These are phyloP conservation scores for Melaleuca alternifolia DNA, from an alignment of 345 rosid genomes.

Conservation along the genomic window DNA sequence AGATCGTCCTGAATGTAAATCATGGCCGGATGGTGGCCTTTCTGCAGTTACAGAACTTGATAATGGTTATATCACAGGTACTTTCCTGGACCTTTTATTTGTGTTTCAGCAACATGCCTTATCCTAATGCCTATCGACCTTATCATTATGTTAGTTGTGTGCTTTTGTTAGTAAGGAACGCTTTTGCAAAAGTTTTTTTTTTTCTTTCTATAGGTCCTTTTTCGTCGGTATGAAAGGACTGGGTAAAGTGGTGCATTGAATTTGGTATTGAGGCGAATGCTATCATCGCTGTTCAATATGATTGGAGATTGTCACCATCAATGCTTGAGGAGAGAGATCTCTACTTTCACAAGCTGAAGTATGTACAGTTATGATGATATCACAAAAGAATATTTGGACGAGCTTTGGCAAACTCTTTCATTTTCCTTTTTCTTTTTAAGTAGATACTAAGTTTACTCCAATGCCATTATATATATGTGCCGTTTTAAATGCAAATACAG, in stretches of 20 bases:
- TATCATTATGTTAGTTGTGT: not conserved
- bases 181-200: not conserved
- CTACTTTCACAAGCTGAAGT: conserved; percentile 96
- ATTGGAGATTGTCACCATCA: conserved; percentile 94
- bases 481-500: not conserved
- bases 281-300: conserved; percentile 89
- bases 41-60: conserved; percentile 94
- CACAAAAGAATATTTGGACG: not conserved
- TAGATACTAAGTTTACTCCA: not conserved
- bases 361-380: conserved; percentile 15
- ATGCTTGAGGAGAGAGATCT: conserved; percentile 96
- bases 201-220: conserved; percentile 62
- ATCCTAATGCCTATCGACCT: not conserved
- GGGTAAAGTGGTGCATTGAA: conserved; percentile 98
- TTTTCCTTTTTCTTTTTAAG: not conserved
- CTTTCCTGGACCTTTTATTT: not conserved
- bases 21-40: conserved; percentile 93
- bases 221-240: conserved; percentile 97
- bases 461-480: not conserved
- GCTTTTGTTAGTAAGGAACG: not conserved
- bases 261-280: conserved; percentile 94
- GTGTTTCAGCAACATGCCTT: not conserved
- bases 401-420: not conserved
- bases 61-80: conserved; percentile 94
- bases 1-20: conserved; percentile 93